Percentiles rank a stretch among this genome's conserved stretches.
Evolutionary conservation across 2,329 filamentous ascomycete genomes (phyloP).

Genomic region (Fusarium tuaranense): DNA sequence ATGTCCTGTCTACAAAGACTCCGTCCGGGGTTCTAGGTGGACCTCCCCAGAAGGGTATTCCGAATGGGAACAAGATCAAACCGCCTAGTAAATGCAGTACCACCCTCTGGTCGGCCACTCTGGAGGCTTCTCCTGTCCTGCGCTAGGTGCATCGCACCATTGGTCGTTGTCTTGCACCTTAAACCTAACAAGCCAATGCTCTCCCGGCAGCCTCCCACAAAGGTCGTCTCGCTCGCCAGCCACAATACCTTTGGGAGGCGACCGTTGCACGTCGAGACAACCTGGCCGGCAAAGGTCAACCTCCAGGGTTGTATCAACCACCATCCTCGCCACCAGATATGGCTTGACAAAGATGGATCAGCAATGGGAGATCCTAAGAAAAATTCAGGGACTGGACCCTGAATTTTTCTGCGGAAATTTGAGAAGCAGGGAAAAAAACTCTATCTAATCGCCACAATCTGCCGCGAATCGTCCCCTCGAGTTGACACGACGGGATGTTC

Average conservation of each 20-base stretch:
- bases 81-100: conserved; percentile 33
- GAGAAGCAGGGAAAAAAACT: conserved; percentile 16
- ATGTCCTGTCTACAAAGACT: conserved; percentile 28
- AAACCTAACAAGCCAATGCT: conserved; percentile 35
- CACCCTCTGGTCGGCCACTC: conserved; percentile 33
- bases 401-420: conserved; percentile 21
- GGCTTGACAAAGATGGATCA: conserved; percentile 21
- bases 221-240: conserved; percentile 25
- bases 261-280: conserved; percentile 33
- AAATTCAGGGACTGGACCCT: conserved; percentile 28
- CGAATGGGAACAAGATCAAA: conserved; percentile 35
- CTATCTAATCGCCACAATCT: conserved; percentile 29
- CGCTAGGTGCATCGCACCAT: conserved; percentile 31
- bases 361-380: conserved; percentile 27
- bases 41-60: conserved; percentile 30
- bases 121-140: conserved; percentile 21
- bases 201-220: conserved; percentile 26
- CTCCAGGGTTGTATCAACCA: conserved; percentile 23
- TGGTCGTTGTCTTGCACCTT: conserved; percentile 35
- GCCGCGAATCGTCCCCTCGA: background rate
- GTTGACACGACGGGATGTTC: background rate
- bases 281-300: conserved; percentile 12
- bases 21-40: conserved; percentile 20
- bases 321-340: conserved; percentile 31
- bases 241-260: conserved; percentile 36